Conservation (phyloP, 495 filamentous ascomycete genomes). For the Aspergillus sparsus region DNA sequence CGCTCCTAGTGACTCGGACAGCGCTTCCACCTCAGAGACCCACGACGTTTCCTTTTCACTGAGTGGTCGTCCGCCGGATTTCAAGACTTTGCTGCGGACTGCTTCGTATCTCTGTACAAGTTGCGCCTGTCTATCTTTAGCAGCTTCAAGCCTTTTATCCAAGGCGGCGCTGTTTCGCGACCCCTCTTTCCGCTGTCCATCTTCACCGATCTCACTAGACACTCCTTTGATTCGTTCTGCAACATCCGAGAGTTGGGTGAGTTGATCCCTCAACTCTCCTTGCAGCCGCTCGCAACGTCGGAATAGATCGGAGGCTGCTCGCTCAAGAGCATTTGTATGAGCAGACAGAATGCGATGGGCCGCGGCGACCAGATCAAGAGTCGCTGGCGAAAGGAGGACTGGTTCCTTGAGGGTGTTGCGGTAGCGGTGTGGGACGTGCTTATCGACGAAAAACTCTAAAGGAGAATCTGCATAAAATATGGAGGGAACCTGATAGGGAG, state of each 20-base stretch:
- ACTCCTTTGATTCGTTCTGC: conserved; percentile 65
- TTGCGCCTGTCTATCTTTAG: conserved; percentile 58
- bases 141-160: conserved; percentile 59
- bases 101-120: conserved; percentile 65
- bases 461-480: conserved; percentile 60
- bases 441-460: conserved; percentile 62
- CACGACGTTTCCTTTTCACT: conserved; percentile 74
- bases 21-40: conserved; percentile 60
- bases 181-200: conserved; percentile 41
- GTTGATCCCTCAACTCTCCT: conserved; percentile 69
- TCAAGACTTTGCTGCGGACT: conserved; percentile 60
- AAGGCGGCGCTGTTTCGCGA: conserved; percentile 53
- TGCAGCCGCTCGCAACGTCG: conserved; percentile 71
- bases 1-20: conserved; percentile 42
- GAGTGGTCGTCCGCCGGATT: conserved; percentile 60
- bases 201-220: conserved; percentile 60
- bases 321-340: conserved; percentile 70
- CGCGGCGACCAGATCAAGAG: conserved; percentile 71
- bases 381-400: conserved; percentile 72
- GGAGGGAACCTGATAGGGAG: conserved; percentile 69
- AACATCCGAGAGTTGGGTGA: conserved; percentile 66
- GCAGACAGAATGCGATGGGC: conserved; percentile 72
- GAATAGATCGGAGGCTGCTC: conserved; percentile 81
- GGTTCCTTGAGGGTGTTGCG: conserved; percentile 66
- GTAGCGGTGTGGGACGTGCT: conserved; percentile 59